These are phyloP conservation scores for Fusarium sp. DNA, from an alignment of 2,329 filamentous ascomycete genomes.

Conservation along the genomic window DNA sequence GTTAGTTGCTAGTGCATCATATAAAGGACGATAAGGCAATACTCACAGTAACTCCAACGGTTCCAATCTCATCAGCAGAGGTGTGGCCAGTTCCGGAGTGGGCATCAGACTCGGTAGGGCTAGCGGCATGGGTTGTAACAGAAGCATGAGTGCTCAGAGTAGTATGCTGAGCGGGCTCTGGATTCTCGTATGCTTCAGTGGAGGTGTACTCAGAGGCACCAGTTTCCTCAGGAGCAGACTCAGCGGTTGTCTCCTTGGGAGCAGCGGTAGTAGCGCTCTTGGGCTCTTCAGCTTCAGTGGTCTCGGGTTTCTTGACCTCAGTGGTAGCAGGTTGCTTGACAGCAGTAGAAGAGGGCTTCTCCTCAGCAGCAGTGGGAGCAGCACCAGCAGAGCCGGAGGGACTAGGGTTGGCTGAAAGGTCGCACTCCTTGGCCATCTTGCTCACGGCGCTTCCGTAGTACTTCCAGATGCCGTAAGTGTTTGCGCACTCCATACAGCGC, in stretches of 20 bases:
- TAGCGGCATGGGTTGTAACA: constrained; percentile 3
- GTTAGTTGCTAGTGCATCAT: constrained; percentile 1
- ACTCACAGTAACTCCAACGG: constrained; percentile 30
- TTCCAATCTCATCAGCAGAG: constrained; percentile 23
- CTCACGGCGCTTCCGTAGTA: constrained; percentile 57
- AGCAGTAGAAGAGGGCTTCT: constrained; percentile 2
- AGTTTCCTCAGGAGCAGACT: background rate
- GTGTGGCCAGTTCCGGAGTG: constrained; percentile 8
- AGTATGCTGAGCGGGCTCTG: background rate
- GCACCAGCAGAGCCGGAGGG: constrained; percentile 29
- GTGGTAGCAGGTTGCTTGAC: constrained; percentile 1
- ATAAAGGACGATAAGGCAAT: background rate
- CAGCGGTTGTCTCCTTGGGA: background rate
- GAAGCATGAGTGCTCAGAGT: background rate
- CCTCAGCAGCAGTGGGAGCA: constrained; percentile 5
- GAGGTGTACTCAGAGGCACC: background rate
- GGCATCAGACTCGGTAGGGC: background rate
- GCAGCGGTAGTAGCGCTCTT: background rate
- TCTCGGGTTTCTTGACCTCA: background rate
- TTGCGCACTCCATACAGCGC: constrained; percentile 59
- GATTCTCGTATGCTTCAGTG: background rate
- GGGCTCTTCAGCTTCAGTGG: constrained; percentile 2
- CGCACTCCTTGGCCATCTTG: constrained; percentile 51
- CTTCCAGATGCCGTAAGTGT: constrained; percentile 60
- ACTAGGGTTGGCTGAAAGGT: constrained; percentile 36